Evolutionary conservation across 2,329 filamentous ascomycete genomes (phyloP).

Genomic region (Fusarium pseudocircinatum): DNA sequence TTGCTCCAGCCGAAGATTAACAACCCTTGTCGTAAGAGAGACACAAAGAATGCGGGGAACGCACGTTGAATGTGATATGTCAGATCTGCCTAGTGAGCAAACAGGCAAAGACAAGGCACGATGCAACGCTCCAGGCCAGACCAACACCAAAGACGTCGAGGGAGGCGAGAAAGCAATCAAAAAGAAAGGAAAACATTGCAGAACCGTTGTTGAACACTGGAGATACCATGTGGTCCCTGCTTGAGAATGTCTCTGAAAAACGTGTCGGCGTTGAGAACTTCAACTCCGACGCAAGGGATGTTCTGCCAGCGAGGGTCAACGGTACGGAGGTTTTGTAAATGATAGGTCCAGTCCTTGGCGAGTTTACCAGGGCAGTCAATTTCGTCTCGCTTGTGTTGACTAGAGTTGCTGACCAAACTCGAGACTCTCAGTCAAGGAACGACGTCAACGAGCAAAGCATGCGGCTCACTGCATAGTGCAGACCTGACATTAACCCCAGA

Average conservation of each 20-base stretch:
- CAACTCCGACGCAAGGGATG: slow-evolving; percentile 9
- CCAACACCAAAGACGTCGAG: slow-evolving; percentile 12
- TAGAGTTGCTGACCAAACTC: slow-evolving; percentile 2
- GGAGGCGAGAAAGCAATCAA: slow-evolving; percentile 9
- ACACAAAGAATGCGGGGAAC: slow-evolving; percentile 40
- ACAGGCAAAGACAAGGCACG: slow-evolving; percentile 33
- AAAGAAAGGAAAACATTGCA: neutral
- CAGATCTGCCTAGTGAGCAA: slow-evolving; percentile 33
- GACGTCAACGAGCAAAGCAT: slow-evolving; percentile 19
- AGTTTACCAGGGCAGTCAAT: neutral
- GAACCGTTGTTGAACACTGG: slow-evolving; percentile 21
- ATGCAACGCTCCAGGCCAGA: slow-evolving; percentile 33
- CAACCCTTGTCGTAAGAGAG: slow-evolving; percentile 4
- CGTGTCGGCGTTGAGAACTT: slow-evolving; percentile 23
- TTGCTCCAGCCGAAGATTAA: slow-evolving; percentile 23
- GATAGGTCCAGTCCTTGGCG: slow-evolving; percentile 9
- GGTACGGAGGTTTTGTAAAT: neutral
- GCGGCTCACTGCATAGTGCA: slow-evolving; percentile 15
- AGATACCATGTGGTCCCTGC: slow-evolving; percentile 23
- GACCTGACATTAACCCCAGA: slow-evolving; percentile 5
- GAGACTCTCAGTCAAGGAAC: neutral
- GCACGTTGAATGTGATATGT: slow-evolving; percentile 34
- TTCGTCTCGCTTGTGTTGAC: slow-evolving; percentile 12
- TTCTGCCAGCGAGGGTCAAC: neutral
- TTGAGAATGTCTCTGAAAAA: slow-evolving; percentile 33